phyloP scores from a whole-genome alignment of 371 early-diverging fungal genomes.

The Paramicrosporidium saccamoebae region DNA sequence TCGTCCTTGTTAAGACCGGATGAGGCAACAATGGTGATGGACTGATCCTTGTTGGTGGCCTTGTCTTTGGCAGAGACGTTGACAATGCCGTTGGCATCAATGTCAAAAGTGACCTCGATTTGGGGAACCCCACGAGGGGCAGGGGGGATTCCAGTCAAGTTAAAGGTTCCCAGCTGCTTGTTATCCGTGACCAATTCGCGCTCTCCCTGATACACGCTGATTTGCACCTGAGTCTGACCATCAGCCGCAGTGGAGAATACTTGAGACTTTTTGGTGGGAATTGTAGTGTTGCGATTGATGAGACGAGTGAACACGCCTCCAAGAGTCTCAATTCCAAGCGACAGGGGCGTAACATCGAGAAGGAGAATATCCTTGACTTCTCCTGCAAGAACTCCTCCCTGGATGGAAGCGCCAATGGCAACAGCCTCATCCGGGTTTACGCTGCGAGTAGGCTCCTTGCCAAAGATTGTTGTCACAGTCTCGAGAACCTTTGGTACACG shows the following conservation, averaged over 20 bases:
- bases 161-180: slow-evolving; percentile 88
- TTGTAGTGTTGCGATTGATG: slow-evolving; percentile 92
- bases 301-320: slow-evolving; percentile 91
- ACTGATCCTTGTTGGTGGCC: slow-evolving; percentile 72
- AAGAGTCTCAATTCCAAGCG: slow-evolving; percentile 87
- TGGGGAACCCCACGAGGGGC: slow-evolving; percentile 77
- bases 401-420: slow-evolving; percentile 94
- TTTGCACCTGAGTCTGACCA: slow-evolving; percentile 89
- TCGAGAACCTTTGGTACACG: slow-evolving; percentile 90
- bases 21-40: slow-evolving; percentile 82
- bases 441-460: slow-evolving; percentile 56
- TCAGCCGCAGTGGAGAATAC: slow-evolving; percentile 97
- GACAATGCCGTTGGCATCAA: slow-evolving; percentile 96
- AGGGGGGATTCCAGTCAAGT: slow-evolving; percentile 52
- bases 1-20: slow-evolving; percentile 82
- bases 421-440: slow-evolving; percentile 99
- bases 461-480: slow-evolving; percentile 60
- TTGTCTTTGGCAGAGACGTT: slow-evolving; percentile 92
- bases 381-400: slow-evolving; percentile 89
- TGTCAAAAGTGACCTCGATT: slow-evolving; percentile 86
- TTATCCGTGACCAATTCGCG: slow-evolving; percentile 86
- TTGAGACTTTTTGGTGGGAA: slow-evolving; percentile 97
- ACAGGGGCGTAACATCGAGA: slow-evolving; percentile 91
- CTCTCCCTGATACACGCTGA: slow-evolving; percentile 96
- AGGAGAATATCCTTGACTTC: slow-evolving; percentile 73